Conservation (phyloP, 2,329 filamentous ascomycete genomes). For the Colletotrichum paranaense region DNA sequence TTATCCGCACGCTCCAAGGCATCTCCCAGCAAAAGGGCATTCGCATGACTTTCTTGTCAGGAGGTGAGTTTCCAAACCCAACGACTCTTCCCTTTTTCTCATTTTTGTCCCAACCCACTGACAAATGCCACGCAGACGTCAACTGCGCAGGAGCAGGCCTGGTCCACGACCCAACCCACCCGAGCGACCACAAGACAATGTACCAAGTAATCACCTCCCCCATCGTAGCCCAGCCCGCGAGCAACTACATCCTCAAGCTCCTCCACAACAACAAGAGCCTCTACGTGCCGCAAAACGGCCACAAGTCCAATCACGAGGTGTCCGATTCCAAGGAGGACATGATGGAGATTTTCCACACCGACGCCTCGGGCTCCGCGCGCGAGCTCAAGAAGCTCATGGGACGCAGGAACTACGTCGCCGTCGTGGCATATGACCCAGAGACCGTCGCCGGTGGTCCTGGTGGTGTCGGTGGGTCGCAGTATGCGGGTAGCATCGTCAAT, state of each 20-base stretch:
- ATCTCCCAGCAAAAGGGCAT: constrained; percentile 96
- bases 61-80: constrained; percentile 63
- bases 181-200: constrained; percentile 98
- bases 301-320: constrained; percentile 77
- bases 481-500: not conserved
- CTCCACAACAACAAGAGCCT: constrained; percentile 95
- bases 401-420: constrained; percentile 89
- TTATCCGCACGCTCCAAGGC: constrained; percentile 94
- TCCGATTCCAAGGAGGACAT: constrained; percentile 99
- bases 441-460: constrained; percentile 56
- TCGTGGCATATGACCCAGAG: constrained; percentile 95
- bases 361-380: constrained; percentile 84
- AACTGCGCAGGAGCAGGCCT: constrained; percentile 92
- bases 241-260: constrained; percentile 88
- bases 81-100: too few species aligned
- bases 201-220: constrained; percentile 96
- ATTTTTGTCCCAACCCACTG: too few species aligned
- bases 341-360: constrained; percentile 99
- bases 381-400: constrained; percentile 95
- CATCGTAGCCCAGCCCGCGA: constrained; percentile 89
- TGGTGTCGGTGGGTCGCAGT: constrained; percentile 43
- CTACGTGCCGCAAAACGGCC: constrained; percentile 90
- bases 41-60: constrained; percentile 96
- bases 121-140: constrained; percentile 63
- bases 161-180: constrained; percentile 92